These are phyloP conservation scores for Myxozyma lipomycoides DNA, from an alignment of 805 yeast genomes.

Conservation along the genomic window DNA sequence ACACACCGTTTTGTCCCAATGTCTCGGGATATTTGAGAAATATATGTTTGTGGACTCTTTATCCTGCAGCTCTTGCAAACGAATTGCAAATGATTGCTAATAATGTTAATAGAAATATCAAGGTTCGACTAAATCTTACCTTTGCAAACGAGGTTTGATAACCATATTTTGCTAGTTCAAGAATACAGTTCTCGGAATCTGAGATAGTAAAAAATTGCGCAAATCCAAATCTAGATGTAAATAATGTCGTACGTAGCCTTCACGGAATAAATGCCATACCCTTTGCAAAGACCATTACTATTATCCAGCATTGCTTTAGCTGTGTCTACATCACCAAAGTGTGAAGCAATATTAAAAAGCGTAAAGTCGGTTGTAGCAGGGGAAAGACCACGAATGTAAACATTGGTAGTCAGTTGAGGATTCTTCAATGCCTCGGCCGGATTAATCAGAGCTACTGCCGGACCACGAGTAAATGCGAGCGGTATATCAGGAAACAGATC, in stretches of 20 bases:
- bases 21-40: conserved; percentile 29
- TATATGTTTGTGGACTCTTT: conserved; percentile 28
- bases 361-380: conserved; percentile 51
- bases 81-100: conserved; percentile 27
- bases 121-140: conserved; percentile 2
- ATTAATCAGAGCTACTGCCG: conserved; percentile 6
- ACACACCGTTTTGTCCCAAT: conserved; percentile 28
- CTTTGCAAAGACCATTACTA: conserved; percentile 29
- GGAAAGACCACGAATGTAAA: conserved; percentile 63
- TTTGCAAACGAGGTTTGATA: conserved; percentile 32
- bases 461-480: conserved; percentile 19
- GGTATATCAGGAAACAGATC: conserved; percentile 8
- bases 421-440: conserved; percentile 27
- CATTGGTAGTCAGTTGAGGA: conserved; percentile 44
- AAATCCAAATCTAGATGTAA: conserved; percentile 37
- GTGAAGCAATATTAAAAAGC: conserved; percentile 39
- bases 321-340: conserved; percentile 47
- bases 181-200: conserved; percentile 30
- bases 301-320: conserved; percentile 49
- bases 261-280: conserved; percentile 6
- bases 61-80: conserved; percentile 28
- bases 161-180: conserved; percentile 28
- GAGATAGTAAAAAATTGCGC: conserved; percentile 40
- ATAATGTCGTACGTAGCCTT: not conserved
- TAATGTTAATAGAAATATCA: no score